Evolutionary conservation across 805 yeast species (phyloP).

Genomic region (Kazachstania martiniae): DNA sequence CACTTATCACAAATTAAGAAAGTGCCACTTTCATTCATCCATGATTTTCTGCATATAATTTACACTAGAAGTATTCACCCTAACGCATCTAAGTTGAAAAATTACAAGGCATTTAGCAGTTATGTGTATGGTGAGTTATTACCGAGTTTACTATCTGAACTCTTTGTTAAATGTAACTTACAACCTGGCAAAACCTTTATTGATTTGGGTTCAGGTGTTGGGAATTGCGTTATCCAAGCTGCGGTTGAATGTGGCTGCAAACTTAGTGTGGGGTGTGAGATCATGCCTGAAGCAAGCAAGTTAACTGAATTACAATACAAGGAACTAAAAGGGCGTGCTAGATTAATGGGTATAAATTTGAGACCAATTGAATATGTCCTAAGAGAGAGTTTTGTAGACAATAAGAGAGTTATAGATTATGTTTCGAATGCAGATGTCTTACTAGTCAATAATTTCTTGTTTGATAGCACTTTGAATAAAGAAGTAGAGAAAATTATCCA

Average conservation of each 20-base stretch:
- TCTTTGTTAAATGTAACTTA: constrained; percentile 50
- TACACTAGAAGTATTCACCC: constrained; percentile 77
- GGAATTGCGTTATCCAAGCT: constrained; percentile 83
- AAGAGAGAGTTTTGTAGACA: constrained; percentile 61
- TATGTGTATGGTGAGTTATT: constrained; percentile 85
- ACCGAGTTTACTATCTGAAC: constrained; percentile 63
- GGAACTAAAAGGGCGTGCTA: constrained; percentile 49
- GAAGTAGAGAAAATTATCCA: constrained; percentile 55
- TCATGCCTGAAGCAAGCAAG: constrained; percentile 72
- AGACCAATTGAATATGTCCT: constrained; percentile 50
- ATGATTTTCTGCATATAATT: constrained; percentile 60
- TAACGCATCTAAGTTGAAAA: constrained; percentile 46
- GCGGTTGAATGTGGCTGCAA: constrained; percentile 75
- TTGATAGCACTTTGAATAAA: constrained; percentile 62
- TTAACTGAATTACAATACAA: constrained; percentile 49
- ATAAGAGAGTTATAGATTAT: constrained; percentile 41
- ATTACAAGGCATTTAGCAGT: constrained; percentile 79
- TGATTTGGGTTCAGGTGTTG: constrained; percentile 91
- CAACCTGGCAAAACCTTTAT: constrained; percentile 49
- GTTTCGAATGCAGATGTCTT: constrained; percentile 60
- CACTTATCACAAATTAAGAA: constrained; percentile 25
- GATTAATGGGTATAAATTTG: constrained; percentile 51
- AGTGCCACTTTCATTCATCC: constrained; percentile 35
- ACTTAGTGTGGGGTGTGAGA: constrained; percentile 75
- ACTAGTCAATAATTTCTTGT: constrained; percentile 73